Evolutionary conservation across 768 basidiomycete genomes (phyloP), one percentile per base, ranked within the genome.

Genomic region (Suillus americanus): DNA sequence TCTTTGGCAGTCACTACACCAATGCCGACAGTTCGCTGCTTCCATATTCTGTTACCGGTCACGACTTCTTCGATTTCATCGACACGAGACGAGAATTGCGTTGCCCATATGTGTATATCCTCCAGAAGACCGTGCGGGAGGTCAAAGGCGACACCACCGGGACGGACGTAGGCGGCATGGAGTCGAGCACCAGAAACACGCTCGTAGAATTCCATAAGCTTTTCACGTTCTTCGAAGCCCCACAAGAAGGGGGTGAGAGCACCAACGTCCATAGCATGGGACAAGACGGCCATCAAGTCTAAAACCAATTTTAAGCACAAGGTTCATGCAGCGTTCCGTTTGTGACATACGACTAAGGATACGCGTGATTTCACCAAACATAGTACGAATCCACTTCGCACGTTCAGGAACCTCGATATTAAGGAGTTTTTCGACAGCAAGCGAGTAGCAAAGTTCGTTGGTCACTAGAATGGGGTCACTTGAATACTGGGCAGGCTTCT

Each of bases 161-260:
- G 97, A 66, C 97, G 91, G 56, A 98, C 91, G 75, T 98, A 99
- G n/a, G 97, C 97, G 6, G 95, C 89, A 73, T 99, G 97, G 72
- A 99, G 85, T 62, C 97, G 95, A 5, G 97, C 97, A 68, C 97
- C 97, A 10, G 96, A 98, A 46, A 99, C 97, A 63, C 97, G 95
- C 79, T 99, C 97, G 77, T 99, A 99, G 80, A 99, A 99, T 75
- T 99, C 97, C 97, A 99, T 99, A 67, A 99, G 88, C 83, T 99
- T 99, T 81, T 99, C 97, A 63, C 97, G 94, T 78, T 99, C 97
- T 79, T 99, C 97, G 83, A 99, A 99, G 71, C 97, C 97, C 95
- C 97, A 99, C 37, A 99, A 83, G 89, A 98, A 99, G 43, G 97
- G 97, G 2, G 97, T 99, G 12, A 99, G 86, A 64, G 94, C 97